Evolutionary conservation across 164 flowering plant species (phyloP).

Genomic region (Chloranthus sessilifolius): DNA sequence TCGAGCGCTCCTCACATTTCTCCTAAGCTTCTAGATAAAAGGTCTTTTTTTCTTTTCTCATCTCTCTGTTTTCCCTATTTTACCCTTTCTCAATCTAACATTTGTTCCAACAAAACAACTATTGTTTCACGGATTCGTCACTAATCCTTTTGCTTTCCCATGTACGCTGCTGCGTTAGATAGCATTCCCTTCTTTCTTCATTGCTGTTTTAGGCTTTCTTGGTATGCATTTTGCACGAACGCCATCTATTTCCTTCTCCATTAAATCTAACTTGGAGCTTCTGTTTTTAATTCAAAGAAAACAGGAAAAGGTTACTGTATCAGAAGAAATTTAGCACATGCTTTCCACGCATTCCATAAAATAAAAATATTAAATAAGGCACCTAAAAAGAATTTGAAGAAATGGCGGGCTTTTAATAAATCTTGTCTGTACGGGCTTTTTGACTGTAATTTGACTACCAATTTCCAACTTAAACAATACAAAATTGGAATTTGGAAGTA

Average conservation of each 20-base stretch:
- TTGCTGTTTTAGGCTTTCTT: conserved; percentile 34
- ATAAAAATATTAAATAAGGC: neutral
- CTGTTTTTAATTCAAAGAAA: conserved; percentile 15
- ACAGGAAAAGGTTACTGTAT: neutral
- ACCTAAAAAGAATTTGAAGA: neutral
- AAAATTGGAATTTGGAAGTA: no score
- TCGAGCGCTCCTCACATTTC: neutral
- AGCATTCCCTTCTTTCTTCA: conserved; percentile 21
- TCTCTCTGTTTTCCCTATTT: neutral
- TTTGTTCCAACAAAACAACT: neutral
- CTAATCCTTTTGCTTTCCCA: conserved; percentile 14
- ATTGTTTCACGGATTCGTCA: conserved; percentile 10
- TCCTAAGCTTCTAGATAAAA: neutral
- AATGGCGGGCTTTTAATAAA: neutral
- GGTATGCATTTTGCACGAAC: conserved; percentile 50
- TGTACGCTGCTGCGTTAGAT: conserved; percentile 12
- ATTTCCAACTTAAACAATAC: neutral
- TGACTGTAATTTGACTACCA: neutral
- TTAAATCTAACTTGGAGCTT: conserved; percentile 35
- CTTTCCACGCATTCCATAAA: neutral
- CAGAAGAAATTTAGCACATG: neutral
- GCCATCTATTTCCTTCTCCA: conserved; percentile 33
- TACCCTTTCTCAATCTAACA: neutral
- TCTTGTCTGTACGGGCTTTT: neutral
- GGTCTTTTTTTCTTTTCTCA: neutral